Evolutionary conservation across 495 filamentous ascomycete genomes (phyloP).

Genomic region (Lasiosphaeria hispida): DNA sequence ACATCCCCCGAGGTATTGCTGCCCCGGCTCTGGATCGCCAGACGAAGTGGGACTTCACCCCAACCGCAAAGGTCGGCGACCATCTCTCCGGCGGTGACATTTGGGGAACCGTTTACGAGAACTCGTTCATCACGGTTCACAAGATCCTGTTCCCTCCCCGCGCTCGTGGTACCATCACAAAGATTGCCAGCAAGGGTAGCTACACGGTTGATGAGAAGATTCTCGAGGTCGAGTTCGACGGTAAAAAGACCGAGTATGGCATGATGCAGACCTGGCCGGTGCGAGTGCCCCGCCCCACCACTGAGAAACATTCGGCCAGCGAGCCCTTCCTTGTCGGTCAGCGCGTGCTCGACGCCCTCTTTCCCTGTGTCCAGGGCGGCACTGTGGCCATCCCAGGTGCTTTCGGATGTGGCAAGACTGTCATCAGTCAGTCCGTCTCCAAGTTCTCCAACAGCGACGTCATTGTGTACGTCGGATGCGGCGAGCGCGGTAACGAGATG

Average conservation of each 20-base stretch:
- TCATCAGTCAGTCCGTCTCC: constrained; percentile 96
- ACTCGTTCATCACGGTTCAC: constrained; percentile 91
- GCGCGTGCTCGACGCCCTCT: constrained; percentile 94
- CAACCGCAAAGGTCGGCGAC: constrained; percentile 87
- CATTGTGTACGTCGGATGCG: constrained; percentile 97
- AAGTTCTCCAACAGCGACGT: constrained; percentile 99
- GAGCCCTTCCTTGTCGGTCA: constrained; percentile 93
- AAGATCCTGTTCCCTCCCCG: constrained; percentile 93
- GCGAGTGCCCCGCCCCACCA: constrained; percentile 85
- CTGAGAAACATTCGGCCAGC: constrained; percentile 84
- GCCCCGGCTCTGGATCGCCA: constrained; percentile 82
- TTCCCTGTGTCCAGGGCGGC: constrained; percentile 94
- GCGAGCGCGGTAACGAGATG: constrained; percentile 99
- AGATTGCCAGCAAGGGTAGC: constrained; percentile 80
- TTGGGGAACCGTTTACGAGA: constrained; percentile 92
- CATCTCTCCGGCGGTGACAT: constrained; percentile 95
- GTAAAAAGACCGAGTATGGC: constrained; percentile 82
- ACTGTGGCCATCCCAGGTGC: constrained; percentile 98
- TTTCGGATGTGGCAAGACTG: constrained; percentile 99
- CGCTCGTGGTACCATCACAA: constrained; percentile 86
- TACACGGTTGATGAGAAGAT: constrained; percentile 95
- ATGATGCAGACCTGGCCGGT: constrained; percentile 99
- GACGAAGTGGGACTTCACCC: constrained; percentile 94
- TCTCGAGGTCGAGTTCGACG: constrained; percentile 94
- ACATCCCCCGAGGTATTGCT: constrained; percentile 93